A percentile compares a stretch with the other conserved stretches of the same genome.
phyloP scores from a whole-genome alignment of 2,329 filamentous ascomycete genomes.

The Chrysoporthe deuterocubensis region DNA sequence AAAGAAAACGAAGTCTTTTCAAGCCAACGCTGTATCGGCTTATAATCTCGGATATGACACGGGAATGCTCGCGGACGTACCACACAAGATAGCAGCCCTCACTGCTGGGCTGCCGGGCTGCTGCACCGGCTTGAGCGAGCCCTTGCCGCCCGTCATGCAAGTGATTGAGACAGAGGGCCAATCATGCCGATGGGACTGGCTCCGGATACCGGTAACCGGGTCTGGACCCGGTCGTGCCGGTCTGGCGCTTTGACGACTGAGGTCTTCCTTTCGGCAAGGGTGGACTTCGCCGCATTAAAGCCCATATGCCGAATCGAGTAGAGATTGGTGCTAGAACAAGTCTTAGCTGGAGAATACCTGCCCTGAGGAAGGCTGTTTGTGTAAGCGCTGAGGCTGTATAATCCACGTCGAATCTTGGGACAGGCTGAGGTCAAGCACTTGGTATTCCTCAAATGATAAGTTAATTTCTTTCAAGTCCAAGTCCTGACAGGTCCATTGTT shows the following conservation, averaged over 20 bases:
- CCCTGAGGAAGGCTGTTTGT: not conserved
- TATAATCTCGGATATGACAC: constrained; percentile 5
- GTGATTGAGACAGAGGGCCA: not conserved
- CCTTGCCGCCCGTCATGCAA: not conserved
- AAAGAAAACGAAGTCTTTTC: not conserved
- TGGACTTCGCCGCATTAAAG: not conserved
- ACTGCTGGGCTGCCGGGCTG: not conserved
- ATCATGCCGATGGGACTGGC: not conserved
- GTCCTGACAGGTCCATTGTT: not conserved
- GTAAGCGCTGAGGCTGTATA: not conserved
- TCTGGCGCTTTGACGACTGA: not conserved
- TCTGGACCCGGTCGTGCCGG: not conserved
- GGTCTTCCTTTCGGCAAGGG: not conserved
- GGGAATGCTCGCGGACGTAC: not conserved
- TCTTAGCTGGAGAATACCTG: not conserved
- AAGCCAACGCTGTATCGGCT: not conserved
- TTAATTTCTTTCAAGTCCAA: not conserved
- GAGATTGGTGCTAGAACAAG: not conserved
- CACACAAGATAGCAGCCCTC: too few relatives aligned
- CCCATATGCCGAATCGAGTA: not conserved
- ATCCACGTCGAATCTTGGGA: not conserved
- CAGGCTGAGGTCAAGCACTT: not conserved
- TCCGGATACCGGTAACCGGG: not conserved
- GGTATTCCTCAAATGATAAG: not conserved
- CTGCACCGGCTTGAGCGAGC: not conserved